A percentile compares a stretch with the other conserved stretches of the same genome.
Conservation (phyloP, 257 asterid genomes). For the Orobanche coerulescens region DNA sequence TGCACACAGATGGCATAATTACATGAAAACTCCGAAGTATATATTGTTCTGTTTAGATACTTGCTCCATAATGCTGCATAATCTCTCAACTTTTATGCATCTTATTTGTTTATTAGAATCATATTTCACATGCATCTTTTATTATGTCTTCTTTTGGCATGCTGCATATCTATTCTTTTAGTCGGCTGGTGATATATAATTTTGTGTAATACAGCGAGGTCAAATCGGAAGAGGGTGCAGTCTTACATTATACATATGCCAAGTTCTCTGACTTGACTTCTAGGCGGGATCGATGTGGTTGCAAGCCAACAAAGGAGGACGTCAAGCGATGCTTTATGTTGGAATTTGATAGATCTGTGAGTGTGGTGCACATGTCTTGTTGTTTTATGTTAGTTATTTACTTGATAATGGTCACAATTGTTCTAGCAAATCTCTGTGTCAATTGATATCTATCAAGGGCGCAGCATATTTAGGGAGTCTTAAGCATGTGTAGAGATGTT, state of each 20-base stretch:
- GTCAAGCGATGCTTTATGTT: conserved; percentile 71
- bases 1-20: conserved; percentile 80
- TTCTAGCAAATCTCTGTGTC: not conserved
- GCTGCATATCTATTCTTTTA: conserved; percentile 6
- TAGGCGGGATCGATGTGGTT: conserved; percentile 74
- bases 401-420: conserved; percentile 3
- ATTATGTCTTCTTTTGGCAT: not conserved
- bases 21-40: conserved; percentile 74
- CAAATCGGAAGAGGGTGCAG: conserved; percentile 68
- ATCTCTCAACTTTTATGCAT: not conserved
- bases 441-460: conserved; percentile 1
- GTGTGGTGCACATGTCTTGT: conserved; percentile 20
- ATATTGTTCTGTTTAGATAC: conserved; percentile 18
- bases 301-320: conserved; percentile 79
- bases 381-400: conserved; percentile 12
- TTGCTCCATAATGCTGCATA: conserved; percentile 4
- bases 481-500: not conserved
- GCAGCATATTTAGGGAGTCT: not conserved
- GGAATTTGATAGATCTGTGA: conserved; percentile 76
- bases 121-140: not conserved
- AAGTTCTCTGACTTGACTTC: conserved; percentile 78
- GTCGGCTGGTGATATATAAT: conserved; percentile 6
- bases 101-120: conserved; percentile 4
- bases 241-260: conserved; percentile 72
- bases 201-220: conserved; percentile 45